Conservation (phyloP, 768 basidiomycete genomes). For the Hericium coralloides region DNA sequence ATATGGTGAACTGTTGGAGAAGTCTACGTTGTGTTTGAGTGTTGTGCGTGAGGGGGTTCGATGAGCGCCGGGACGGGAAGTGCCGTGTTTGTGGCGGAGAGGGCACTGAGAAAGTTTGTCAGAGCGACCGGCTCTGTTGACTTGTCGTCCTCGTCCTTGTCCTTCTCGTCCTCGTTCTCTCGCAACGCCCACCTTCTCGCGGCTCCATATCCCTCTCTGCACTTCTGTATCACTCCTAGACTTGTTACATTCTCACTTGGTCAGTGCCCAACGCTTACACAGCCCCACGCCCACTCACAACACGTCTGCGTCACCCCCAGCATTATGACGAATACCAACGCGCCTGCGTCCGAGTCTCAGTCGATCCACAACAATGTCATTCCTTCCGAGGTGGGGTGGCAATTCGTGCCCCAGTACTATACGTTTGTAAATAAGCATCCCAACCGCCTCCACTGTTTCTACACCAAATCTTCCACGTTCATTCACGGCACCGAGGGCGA, state of each 20-base stretch:
- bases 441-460: conserved; percentile 95
- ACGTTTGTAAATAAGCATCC: conserved; percentile 98
- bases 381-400: conserved; percentile 97
- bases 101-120: conserved; percentile 6
- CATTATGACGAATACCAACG: conserved; percentile 29
- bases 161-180: conserved; percentile 7
- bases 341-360: conserved; percentile 24
- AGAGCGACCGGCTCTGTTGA: neutral
- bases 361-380: conserved; percentile 54
- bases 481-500: conserved; percentile 97
- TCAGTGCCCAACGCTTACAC: neutral
- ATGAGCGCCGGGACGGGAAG: conserved; percentile 2
- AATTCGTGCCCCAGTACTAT: conserved; percentile 99
- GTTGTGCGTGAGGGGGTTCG: too few species aligned
- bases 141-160: conserved; percentile 3
- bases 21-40: too few species aligned
- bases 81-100: conserved; percentile 7
- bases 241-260: conserved; percentile 3
- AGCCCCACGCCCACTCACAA: neutral
- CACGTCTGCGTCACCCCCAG: conserved; percentile 5
- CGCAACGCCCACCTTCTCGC: neutral
- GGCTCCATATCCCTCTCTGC: neutral
- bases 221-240: conserved; percentile 9
- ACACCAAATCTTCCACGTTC: conserved; percentile 96
- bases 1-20: too few species aligned